Conservation (phyloP, 1,284 basidiomycete species). For the Xanthoconium separans region DNA sequence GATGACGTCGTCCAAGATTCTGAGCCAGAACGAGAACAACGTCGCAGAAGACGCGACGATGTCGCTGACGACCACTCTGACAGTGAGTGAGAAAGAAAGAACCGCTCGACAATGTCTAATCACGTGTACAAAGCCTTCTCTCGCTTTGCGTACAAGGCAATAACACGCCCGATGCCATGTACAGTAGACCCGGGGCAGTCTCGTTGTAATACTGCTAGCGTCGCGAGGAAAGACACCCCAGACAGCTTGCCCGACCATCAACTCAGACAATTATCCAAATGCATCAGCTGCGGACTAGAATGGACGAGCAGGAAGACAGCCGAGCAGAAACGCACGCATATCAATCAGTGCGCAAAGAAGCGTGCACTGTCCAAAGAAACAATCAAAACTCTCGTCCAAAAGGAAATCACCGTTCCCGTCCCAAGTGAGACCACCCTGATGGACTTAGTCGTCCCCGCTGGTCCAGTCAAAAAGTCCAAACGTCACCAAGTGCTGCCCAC, state of each 20-base stretch:
- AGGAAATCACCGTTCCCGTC: conserved; percentile 38
- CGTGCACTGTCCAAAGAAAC: conserved; percentile 53
- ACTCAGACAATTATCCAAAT: conserved; percentile 50
- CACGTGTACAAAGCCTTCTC: conserved; percentile 18
- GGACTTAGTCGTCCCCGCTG: conserved; percentile 50
- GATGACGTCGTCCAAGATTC: background rate
- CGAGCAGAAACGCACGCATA: conserved; percentile 61
- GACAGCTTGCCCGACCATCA: conserved; percentile 45
- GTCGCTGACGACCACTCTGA: background rate
- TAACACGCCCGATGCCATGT: background rate
- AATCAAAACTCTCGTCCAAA: conserved; percentile 49
- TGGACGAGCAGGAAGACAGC: conserved; percentile 71
- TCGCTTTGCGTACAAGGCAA: conserved; percentile 35
- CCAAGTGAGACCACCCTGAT: conserved; percentile 46
- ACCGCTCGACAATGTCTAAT: background rate
- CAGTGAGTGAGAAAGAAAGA: conserved; percentile 4
- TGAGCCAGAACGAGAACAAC: background rate
- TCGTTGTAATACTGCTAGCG: background rate
- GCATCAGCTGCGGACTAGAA: conserved; percentile 59
- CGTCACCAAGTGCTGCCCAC: conserved; percentile 41
- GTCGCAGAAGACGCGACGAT: background rate
- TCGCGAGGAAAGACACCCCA: conserved; percentile 3
- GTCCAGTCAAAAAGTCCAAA: conserved; percentile 42
- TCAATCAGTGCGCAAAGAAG: conserved; percentile 66
- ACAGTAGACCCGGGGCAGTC: background rate